phyloP scores from a whole-genome alignment of 352 stramenopile species.

The Globisporangium heterothallicum region DNA sequence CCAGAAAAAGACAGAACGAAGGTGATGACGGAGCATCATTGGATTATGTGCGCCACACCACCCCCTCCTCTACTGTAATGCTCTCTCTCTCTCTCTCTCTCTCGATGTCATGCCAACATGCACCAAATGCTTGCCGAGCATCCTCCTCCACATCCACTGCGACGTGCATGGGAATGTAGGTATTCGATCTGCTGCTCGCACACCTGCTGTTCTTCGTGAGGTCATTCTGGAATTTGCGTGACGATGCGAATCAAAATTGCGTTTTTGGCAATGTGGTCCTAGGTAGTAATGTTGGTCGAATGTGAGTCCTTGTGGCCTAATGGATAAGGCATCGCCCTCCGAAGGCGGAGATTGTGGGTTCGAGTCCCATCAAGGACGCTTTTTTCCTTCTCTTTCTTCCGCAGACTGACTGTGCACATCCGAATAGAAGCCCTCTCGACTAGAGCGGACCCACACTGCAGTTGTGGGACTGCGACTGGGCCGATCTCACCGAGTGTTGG shows the following conservation, averaged over 20 bases:
- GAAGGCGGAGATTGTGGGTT: constrained; percentile 21
- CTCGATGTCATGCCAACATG: not conserved
- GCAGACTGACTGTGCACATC: not conserved
- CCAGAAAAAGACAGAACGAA: no score
- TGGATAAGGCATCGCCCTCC: constrained; percentile 18
- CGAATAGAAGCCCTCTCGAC: no score
- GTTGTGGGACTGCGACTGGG: no score
- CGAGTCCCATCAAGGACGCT: constrained; percentile 18
- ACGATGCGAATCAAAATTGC: not conserved
- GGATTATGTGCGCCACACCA: not conserved
- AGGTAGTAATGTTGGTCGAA: not conserved
- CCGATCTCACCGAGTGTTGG: no score
- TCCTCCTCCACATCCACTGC: not conserved
- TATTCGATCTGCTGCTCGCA: not conserved
- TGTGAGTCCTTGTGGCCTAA: constrained; percentile 11
- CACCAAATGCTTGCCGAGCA: not conserved
- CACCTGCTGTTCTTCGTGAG: not conserved
- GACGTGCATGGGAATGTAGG: not conserved
- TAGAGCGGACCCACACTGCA: no score
- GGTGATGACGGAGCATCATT: no score
- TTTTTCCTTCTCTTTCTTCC: not conserved
- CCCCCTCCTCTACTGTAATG: no score
- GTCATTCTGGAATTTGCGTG: not conserved
- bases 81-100: not conserved
- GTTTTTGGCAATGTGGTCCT: not conserved